Conservation (phyloP, 192 early-diverging fungal genomes). For the Coemansia erecta region DNA sequence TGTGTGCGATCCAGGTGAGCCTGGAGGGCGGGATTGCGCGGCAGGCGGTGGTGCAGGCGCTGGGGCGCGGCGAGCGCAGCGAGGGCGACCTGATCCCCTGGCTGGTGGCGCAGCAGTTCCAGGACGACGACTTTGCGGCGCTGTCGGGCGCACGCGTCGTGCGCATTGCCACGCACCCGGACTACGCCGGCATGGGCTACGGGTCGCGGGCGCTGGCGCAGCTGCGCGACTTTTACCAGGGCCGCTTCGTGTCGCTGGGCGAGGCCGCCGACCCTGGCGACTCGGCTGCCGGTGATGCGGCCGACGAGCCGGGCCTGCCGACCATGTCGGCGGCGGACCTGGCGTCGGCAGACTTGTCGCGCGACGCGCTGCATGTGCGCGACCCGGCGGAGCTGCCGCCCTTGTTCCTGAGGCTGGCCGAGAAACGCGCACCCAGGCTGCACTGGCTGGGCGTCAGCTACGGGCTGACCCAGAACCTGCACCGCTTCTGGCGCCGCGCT, state of each 20-base stretch:
- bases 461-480: conserved; percentile 82
- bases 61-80: conserved; percentile 81
- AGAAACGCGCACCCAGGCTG: conserved; percentile 74
- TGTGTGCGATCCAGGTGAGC: conserved; percentile 86
- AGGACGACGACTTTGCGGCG: conserved; percentile 95
- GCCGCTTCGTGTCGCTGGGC: conserved; percentile 63
- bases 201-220: conserved; percentile 83
- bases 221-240: conserved; percentile 86
- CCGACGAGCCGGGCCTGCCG: conserved; percentile 54
- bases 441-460: conserved; percentile 97
- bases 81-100: conserved; percentile 97
- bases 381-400: conserved; percentile 92
- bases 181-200: conserved; percentile 97
- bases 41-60: conserved; percentile 75
- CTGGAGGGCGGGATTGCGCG: conserved; percentile 94
- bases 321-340: conserved; percentile 61
- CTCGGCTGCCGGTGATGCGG: conserved; percentile 51
- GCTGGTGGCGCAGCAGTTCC: conserved; percentile 90
- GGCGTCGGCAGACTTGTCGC: conserved; percentile 56
- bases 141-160: conserved; percentile 95
- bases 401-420: conserved; percentile 78
- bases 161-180: conserved; percentile 96
- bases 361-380: conserved; percentile 78
- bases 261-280: conserved; percentile 54
- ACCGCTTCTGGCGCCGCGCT: conserved; percentile 95